Conservation (phyloP, 2,329 filamentous ascomycete genomes). For the Paramyrothecium roridum region DNA sequence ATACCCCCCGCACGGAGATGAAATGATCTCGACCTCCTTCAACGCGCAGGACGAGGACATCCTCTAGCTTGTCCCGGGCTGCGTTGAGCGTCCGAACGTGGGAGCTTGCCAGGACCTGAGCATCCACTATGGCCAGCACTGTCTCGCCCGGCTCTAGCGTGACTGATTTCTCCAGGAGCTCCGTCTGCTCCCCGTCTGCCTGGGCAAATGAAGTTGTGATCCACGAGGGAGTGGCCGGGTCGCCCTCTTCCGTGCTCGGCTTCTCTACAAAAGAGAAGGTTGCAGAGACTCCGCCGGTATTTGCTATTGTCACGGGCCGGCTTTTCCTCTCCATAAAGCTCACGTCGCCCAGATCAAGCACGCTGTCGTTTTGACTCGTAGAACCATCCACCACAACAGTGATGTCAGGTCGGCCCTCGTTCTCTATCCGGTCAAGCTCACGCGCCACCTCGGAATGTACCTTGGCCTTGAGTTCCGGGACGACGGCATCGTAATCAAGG, state of each 20-base stretch:
- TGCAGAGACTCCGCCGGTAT: constrained; percentile 81
- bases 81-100: constrained; percentile 72
- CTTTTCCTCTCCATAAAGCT: constrained; percentile 64
- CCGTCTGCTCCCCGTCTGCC: constrained; percentile 27
- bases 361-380: constrained; percentile 41
- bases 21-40: constrained; percentile 87
- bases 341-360: constrained; percentile 76
- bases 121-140: constrained; percentile 64
- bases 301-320: constrained; percentile 78
- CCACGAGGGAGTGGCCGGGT: constrained; percentile 56
- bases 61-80: constrained; percentile 64
- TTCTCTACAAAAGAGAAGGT: constrained; percentile 77
- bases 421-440: constrained; percentile 86
- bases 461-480: constrained; percentile 78
- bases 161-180: constrained; percentile 44
- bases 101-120: constrained; percentile 61
- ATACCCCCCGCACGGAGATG: constrained; percentile 72
- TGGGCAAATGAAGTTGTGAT: constrained; percentile 63
- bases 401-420: constrained; percentile 79
- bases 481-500: constrained; percentile 80
- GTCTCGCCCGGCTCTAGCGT: constrained; percentile 84
- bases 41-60: constrained; percentile 84
- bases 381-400: constrained; percentile 73
- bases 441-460: constrained; percentile 84
- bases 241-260: constrained; percentile 47